Evolutionary conservation across 2,329 filamentous ascomycete genomes (phyloP).

Genomic region (Nemania sp.): DNA sequence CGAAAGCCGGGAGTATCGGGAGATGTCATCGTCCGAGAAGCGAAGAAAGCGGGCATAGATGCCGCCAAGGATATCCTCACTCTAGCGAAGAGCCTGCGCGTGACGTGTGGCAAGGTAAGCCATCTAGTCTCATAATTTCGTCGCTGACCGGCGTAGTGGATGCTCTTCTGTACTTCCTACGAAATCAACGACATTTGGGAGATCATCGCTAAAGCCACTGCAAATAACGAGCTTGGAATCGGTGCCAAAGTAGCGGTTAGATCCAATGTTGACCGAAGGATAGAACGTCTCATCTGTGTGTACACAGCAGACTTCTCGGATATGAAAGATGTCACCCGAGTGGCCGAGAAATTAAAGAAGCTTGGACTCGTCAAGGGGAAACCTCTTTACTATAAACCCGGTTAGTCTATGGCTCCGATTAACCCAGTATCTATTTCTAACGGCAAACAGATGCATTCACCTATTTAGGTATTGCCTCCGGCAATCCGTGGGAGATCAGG

Average conservation of each 20-base stretch:
- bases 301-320: constrained; percentile 79
- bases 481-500: constrained; percentile 66
- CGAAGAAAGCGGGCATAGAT: constrained; percentile 55
- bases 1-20: constrained; percentile 43
- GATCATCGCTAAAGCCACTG: constrained; percentile 67
- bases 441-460: constrained; percentile 65
- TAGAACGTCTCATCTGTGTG: constrained; percentile 69
- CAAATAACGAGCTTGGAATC: constrained; percentile 70
- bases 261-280: constrained; percentile 47
- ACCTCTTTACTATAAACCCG: constrained; percentile 78
- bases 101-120: constrained; percentile 68
- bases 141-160: constrained; percentile 57
- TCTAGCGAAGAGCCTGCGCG: constrained; percentile 61
- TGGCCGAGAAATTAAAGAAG: constrained; percentile 65
- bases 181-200: constrained; percentile 69
- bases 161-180: constrained; percentile 65
- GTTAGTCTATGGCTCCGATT: constrained; percentile 47
- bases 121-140: constrained; percentile 1
- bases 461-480: constrained; percentile 63
- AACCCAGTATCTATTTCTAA: constrained; percentile 4
- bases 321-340: constrained; percentile 67
- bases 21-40: constrained; percentile 48
- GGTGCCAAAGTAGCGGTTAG: constrained; percentile 73
- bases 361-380: constrained; percentile 61
- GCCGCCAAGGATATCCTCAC: constrained; percentile 61